Base-by-base conservation (phyloP, 2,329 filamentous ascomycete species). In the Polytolypa hystricis region DNA sequence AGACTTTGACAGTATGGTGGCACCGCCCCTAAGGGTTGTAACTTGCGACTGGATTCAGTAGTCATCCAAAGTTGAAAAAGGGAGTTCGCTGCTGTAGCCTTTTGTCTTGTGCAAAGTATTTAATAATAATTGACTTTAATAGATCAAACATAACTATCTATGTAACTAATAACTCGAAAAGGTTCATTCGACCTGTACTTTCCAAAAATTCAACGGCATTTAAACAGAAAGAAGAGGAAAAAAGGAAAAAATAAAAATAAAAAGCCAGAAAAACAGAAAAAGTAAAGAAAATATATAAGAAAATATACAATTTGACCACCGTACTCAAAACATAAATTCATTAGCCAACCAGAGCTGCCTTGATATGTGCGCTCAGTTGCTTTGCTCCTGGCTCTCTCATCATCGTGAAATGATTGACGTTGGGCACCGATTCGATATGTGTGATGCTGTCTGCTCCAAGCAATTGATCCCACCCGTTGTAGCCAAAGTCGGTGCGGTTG, bases 381-480 rank as follows among this genome's bases (percentile, higher is more conserved):
- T 16, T 33, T 11, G 18, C 12, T 17, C 18, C 18, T 4, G 12
- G 30, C 30, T 33, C n/a, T 11, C n/a, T 19, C 39, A 43, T 36
- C 39, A 43, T 41, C n/a, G 41, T 34, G 23, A 42, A 41, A 23
- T 43, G 41, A 17, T 42, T 38, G 2, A 40, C 33, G n/a, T 42
- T 29, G 21, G 8, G 18, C 12, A 38, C 8, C 3, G 38, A 33
- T 10, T 28, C 8, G 25, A 25, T 25, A n/a, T n/a, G n/a, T n/a
- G 33, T 21, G 8, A 42, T 15, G 26, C 31, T 42, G 6, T 36
- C 14, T 12, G 12, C 21, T 9, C 21, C 35, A 4, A 42, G 16
- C 18, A 35, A 16, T 4, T 35, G 8, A 16, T 25, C 20, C 40
- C 40, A 42, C 12, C 35, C 34, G 5, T 25, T 23, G 9, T 15